Evolutionary conservation across 805 yeast genomes (phyloP).

Genomic region (Sungouiella blattae): DNA sequence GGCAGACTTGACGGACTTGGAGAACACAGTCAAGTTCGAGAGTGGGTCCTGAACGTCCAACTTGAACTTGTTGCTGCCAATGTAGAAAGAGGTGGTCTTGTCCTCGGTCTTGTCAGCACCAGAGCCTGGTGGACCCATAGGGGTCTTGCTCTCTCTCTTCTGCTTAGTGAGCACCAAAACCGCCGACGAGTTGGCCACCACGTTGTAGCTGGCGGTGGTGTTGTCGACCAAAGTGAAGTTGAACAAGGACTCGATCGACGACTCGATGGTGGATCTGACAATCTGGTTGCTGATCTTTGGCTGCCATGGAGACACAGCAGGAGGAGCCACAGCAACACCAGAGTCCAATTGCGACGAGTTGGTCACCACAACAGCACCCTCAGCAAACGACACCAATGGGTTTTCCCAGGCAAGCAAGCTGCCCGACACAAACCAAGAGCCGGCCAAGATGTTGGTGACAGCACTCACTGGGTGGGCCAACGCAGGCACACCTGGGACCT

Average conservation of each 20-base stretch:
- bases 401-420: conserved; percentile 26
- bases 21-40: conserved; percentile 1
- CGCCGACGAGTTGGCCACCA: conserved; percentile 6
- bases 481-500: conserved; percentile 15
- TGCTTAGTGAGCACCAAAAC: conserved; percentile 5
- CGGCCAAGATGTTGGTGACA: conserved; percentile 10
- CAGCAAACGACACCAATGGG: conserved; percentile 9
- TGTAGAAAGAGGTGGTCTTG: not conserved
- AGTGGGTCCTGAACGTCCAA: conserved; percentile 1
- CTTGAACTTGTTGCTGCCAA: not conserved
- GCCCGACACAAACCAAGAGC: conserved; percentile 25
- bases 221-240: conserved; percentile 24
- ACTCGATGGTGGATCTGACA: conserved; percentile 13
- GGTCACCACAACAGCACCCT: conserved; percentile 15
- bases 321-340: conserved; percentile 22
- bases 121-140: conserved; percentile 4
- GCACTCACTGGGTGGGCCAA: conserved; percentile 16
- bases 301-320: conserved; percentile 17
- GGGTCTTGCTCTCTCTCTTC: not conserved
- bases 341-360: conserved; percentile 14
- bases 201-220: conserved; percentile 15
- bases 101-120: not conserved
- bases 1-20: not conserved
- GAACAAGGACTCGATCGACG: conserved; percentile 17
- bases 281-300: conserved; percentile 19